A percentile compares a stretch with the other conserved stretches of the same genome.
These are phyloP conservation scores for Diaporthe citriasiana DNA, from an alignment of 2,329 filamentous ascomycete genomes.

Conservation along the genomic window DNA sequence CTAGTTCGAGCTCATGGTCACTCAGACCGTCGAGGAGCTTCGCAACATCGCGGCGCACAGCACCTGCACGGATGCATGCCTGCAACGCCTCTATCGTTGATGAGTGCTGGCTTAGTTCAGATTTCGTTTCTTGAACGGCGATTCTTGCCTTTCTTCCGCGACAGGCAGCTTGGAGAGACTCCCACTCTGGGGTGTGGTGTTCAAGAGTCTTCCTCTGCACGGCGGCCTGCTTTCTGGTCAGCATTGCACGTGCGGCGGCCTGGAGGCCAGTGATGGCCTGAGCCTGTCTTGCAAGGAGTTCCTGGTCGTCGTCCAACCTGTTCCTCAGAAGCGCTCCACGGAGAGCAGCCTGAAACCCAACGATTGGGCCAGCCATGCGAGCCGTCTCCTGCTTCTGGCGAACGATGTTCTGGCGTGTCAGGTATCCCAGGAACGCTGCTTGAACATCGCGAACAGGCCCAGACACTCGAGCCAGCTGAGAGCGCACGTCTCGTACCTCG, in stretches of 20 bases:
- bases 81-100: conserved; percentile 64
- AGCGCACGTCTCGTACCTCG: conserved; percentile 68
- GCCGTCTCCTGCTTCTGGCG: conserved; percentile 70
- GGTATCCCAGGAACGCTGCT: conserved; percentile 75
- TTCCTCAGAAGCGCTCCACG: conserved; percentile 76
- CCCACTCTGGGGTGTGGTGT: conserved; percentile 64
- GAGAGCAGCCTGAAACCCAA: conserved; percentile 72
- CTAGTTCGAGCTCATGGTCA: conserved; percentile 60
- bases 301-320: conserved; percentile 67
- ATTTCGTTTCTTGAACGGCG: conserved; percentile 59
- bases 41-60: conserved; percentile 65
- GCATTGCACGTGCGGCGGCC: conserved; percentile 74
- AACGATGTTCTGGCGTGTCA: conserved; percentile 71
- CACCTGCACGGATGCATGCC: conserved; percentile 66
- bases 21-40: conserved; percentile 63
- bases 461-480: conserved; percentile 72
- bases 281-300: conserved; percentile 65
- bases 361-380: conserved; percentile 65
- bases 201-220: conserved; percentile 66
- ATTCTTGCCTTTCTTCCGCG: conserved; percentile 65
- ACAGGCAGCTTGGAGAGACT: conserved; percentile 61
- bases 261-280: conserved; percentile 71
- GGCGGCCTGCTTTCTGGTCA: conserved; percentile 68
- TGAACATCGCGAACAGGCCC: conserved; percentile 77
- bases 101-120: conserved; percentile 62